Conservation (phyloP, 257 asterid species). For the Solanum sparsipilum region DNA sequence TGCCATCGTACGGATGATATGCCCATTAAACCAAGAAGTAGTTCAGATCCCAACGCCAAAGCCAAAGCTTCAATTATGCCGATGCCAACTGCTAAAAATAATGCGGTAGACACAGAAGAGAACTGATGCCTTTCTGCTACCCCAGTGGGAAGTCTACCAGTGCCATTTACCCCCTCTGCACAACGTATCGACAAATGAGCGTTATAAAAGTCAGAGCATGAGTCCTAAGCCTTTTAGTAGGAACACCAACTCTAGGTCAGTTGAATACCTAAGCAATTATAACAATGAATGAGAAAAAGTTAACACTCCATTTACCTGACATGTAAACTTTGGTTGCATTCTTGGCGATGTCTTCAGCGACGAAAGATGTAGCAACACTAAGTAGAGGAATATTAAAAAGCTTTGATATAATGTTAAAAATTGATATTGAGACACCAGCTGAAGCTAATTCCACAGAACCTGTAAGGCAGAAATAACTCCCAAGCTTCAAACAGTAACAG, state of each 20-base stretch:
- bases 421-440: slow-evolving; percentile 82
- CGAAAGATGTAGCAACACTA: slow-evolving; percentile 89
- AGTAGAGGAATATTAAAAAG: slow-evolving; percentile 89
- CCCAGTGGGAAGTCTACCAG: slow-evolving; percentile 7
- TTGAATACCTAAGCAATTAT: not conserved
- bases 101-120: slow-evolving; percentile 89
- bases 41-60: slow-evolving; percentile 72
- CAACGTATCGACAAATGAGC: slow-evolving; percentile 2
- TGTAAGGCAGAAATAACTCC: slow-evolving; percentile 3
- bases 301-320: slow-evolving; percentile 34
- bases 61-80: slow-evolving; percentile 82
- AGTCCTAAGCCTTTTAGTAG: not conserved
- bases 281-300: not conserved
- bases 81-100: slow-evolving; percentile 70
- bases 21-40: slow-evolving; percentile 83
- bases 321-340: slow-evolving; percentile 28
- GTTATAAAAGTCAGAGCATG: not conserved
- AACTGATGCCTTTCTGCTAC: slow-evolving; percentile 50
- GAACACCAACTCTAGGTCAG: not conserved
- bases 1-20: slow-evolving; percentile 51
- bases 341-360: slow-evolving; percentile 89
- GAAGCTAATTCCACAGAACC: slow-evolving; percentile 95
- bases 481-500: not conserved
- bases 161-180: slow-evolving; percentile 15
- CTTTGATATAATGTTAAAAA: slow-evolving; percentile 77